Base-by-base conservation (phyloP, 345 rosid genomes). In the Garcia nutans region DNA sequence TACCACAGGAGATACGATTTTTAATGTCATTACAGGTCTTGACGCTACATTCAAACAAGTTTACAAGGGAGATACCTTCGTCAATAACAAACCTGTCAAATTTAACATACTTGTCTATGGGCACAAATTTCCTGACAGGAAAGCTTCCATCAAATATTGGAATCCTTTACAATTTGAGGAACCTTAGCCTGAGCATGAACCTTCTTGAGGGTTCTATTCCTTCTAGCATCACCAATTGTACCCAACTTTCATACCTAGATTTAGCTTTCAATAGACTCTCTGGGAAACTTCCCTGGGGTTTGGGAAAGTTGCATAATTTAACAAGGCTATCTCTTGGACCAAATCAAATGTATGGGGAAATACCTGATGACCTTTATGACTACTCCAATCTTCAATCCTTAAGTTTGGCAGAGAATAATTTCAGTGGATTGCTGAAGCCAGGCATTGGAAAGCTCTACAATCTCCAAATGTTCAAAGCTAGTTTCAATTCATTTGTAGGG, bases 131-230 rank as follows among this genome's bases (percentile, higher is more conserved):
- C 72, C 83, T 94, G 20, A 85, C 90, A 16, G 97, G 97, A 42
- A 61, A 79, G 79, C 85, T 94, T 54, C 98, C 98, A 3, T 47
- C 69, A 41, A 72, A 84, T 44, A 84, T 94, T 4, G 98, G 98
- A 17, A 70, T 80, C 72, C 94, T 94, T 54, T 75, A 82, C 63
- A 92, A 91, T 70, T 82, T 94, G 72, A 80, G 77, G 76, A 94
- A 88, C 85, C 88, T 94, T 72, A 84, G 83, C 42, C 78, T 86
- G 22, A 71, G 65, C 50, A 0, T 6, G 70, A 94, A 88, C 79
- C 83, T 75, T 81, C 90, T 94, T 13, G 90, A 89, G 77, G 98
- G 97, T 74, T 68, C 91, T 57, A 86, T 94, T 75, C 98, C 98
- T 64, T 59, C 80, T 3, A 87, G 94, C 78, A 87, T 94, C 83